A percentile compares a stretch with the other conserved stretches of the same genome.
These are phyloP conservation scores for Citrus maxima DNA, from an alignment of 345 rosid species.

Conservation along the genomic window DNA sequence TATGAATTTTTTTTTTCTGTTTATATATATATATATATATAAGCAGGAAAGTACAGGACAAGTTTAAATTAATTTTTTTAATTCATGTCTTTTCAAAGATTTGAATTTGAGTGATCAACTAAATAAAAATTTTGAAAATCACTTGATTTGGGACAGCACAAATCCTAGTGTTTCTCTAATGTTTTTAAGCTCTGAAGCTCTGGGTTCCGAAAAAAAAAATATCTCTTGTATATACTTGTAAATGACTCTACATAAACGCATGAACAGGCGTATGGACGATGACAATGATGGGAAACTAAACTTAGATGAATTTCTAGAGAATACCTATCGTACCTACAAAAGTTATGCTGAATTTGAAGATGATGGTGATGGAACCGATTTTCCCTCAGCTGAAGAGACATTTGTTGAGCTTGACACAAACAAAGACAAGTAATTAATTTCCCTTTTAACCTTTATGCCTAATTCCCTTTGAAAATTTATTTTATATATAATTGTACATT, in stretches of 20 bases:
- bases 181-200: no score
- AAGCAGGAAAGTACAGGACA: no score
- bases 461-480: neutral
- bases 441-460: neutral
- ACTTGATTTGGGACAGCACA: no score
- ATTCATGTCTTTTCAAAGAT: no score
- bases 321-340: conserved; percentile 47
- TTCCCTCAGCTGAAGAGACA: conserved; percentile 39
- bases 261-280: conserved; percentile 52
- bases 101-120: rapidly evolving
- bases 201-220: neutral
- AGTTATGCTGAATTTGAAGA: conserved; percentile 43
- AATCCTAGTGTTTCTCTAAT: no score
- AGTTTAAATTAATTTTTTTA: no score
- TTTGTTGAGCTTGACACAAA: conserved; percentile 54
- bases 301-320: conserved; percentile 39
- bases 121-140: no score
- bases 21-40: no score
- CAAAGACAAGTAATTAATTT: conserved; percentile 33
- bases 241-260: neutral
- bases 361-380: conserved; percentile 7
- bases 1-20: no score
- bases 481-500: neutral
- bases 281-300: conserved; percentile 51
- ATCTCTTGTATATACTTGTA: neutral